These are phyloP conservation scores for Sporisorium reilianum DNA, from an alignment of 1,284 basidiomycete species.

Conservation along the genomic window DNA sequence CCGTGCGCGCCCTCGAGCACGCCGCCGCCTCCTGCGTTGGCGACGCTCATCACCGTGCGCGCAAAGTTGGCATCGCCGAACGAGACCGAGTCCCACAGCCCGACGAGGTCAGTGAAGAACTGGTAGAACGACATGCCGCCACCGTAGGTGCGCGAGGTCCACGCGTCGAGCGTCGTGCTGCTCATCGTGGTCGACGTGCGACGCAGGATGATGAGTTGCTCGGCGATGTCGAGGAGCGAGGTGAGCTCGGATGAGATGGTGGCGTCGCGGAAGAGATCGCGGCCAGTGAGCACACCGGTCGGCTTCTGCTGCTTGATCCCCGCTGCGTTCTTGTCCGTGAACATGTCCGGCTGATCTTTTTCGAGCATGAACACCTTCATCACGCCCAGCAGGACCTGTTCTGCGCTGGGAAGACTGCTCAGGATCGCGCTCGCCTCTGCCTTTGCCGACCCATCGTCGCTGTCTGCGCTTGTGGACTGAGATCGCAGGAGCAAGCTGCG, in stretches of 20 bases:
- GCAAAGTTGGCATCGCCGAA: conserved; percentile 85
- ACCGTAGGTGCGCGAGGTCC: conserved; percentile 35
- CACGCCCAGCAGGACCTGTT: conserved; percentile 75
- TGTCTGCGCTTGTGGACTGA: no score
- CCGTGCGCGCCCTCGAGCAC: conserved; percentile 71
- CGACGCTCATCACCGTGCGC: conserved; percentile 80
- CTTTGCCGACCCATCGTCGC: background rate
- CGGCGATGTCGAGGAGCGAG: conserved; percentile 55
- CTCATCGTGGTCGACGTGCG: conserved; percentile 68
- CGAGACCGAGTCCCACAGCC: conserved; percentile 88
- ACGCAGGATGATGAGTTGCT: conserved; percentile 38
- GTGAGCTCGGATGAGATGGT: conserved; percentile 76
- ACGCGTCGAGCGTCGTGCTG: conserved; percentile 67
- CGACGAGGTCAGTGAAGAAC: conserved; percentile 90
- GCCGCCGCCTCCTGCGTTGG: conserved; percentile 26
- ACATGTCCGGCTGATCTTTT: conserved; percentile 44
- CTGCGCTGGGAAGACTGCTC: conserved; percentile 32
- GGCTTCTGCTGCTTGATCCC: conserved; percentile 27
- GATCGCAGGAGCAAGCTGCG: conserved; percentile 8
- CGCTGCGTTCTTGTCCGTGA: conserved; percentile 20
- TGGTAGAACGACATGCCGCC: conserved; percentile 79
- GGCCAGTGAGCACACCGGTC: conserved; percentile 58
- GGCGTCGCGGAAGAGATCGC: conserved; percentile 79
- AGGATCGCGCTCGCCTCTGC: conserved; percentile 22
- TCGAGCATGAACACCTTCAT: conserved; percentile 96